Base-by-base conservation (phyloP, 805 yeast genomes). In the Dipodascopsis uninucleata region DNA sequence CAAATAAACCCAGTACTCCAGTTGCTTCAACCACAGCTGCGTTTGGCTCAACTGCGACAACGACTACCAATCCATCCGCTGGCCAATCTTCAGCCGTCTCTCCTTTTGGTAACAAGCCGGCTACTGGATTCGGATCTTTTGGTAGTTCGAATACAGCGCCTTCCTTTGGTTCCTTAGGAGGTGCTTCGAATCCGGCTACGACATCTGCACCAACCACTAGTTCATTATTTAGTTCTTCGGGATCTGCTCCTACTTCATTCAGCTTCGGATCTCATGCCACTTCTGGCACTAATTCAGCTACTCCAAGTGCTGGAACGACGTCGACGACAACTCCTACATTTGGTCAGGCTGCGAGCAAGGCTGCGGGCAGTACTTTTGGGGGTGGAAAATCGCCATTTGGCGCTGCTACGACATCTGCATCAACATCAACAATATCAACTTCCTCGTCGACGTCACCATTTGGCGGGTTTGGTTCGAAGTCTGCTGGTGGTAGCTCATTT, bases 21-120 rank as follows among this genome's bases (percentile, higher is more conserved):
- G 4, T 42, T 38, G 16, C 42, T 14, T 5, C 42, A 5, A 18
- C 42, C 5, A 16, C 42, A 24, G 23, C 42, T 38, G 5, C 45
- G 4, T 38, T 38, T 18, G 42, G 45, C 18, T 21, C 40, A 6
- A 16, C 42, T 8, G 45, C 47, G 20, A 23, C 40, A 5, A 8
- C 40, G 16, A 9, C 31, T 5, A 24, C 42, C 5, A 10, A 29
- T 5, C 14, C 31, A 5, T 18, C 38, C n/a, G 14, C 18, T 16
- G 20, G 22, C 14, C 7, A 14, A 12, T 20, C 12, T 26, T n/a
- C n/a, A n/a, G n/a, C n/a, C n/a, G n/a, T n/a, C n/a, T n/a, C n/a
- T n/a, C n/a, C n/a, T n/a, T n/a, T n/a, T n/a, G n/a, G n/a, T n/a
- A n/a, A n/a, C n/a, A n/a, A n/a, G 10, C 12, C 29, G 29, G 29